These are phyloP conservation scores for Penicillium subrubescens DNA, from an alignment of 495 filamentous ascomycete species.

Conservation along the genomic window DNA sequence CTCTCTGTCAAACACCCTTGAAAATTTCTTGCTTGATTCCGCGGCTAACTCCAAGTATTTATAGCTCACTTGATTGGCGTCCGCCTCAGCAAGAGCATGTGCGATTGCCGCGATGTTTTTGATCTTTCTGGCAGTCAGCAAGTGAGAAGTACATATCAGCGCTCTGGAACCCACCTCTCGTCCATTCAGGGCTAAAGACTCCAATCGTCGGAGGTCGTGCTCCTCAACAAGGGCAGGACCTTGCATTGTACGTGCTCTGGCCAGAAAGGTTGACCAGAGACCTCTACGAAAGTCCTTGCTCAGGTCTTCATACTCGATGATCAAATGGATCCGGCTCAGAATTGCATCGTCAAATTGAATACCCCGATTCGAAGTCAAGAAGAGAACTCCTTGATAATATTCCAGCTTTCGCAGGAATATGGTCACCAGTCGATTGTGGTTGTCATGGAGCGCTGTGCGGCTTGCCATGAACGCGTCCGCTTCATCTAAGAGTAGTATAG, in stretches of 20 bases:
- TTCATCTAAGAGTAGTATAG: not conserved
- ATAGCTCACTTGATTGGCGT: not conserved
- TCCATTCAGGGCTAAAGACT: conserved; percentile 24
- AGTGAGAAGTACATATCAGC: not conserved
- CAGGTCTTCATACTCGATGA: not conserved
- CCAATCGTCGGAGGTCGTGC: conserved; percentile 20
- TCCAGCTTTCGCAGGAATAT: conserved; percentile 59
- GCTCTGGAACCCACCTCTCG: conserved; percentile 25
- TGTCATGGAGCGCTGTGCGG: not conserved
- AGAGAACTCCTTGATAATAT: conserved; percentile 51
- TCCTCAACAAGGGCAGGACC: conserved; percentile 20
- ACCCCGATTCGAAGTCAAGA: conserved; percentile 35
- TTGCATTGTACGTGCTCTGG: conserved; percentile 2
- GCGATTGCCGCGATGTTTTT: not conserved
- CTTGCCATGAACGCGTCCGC: not conserved
- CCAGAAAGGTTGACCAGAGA: not conserved
- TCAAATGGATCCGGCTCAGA: not conserved
- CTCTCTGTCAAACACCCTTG: not conserved
- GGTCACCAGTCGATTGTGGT: not conserved
- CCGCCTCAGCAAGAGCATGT: not conserved
- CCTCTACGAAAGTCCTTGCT: not conserved
- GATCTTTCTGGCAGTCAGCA: conserved; percentile 2
- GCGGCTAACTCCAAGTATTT: conserved; percentile 2
- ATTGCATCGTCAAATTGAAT: conserved; percentile 36
- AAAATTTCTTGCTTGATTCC: not conserved